Evolutionary conservation across 2,329 filamentous ascomycete species (phyloP), one percentile per base, ranked within the genome.

Genomic region (Fonsecaea multimorphosa): DNA sequence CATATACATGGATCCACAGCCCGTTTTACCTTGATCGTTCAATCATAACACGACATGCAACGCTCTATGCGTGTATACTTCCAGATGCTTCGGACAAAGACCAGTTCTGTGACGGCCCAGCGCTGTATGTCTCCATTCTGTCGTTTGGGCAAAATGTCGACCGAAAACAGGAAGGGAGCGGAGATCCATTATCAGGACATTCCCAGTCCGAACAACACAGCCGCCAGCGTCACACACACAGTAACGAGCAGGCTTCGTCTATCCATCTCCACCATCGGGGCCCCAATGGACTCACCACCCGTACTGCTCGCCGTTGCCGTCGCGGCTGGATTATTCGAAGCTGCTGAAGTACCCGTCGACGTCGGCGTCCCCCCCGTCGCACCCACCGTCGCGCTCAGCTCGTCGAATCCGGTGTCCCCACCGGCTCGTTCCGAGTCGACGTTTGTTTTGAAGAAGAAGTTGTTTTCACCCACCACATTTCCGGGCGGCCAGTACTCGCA

Each of bases 401-500:
- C 63, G 19, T 68, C 62, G 58, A 68, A 72, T 1, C 69, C 67
- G 24, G 27, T 52, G 12, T 61, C 58, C 6, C 68, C 69, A 11
- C 57, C 36, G 22, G 59, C 58, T 8, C 70, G 60, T 64, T 71
- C 59, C 34, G 56, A 57, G 46, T 63, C 52, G 32, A 75, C 73
- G 49, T 75, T 70, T 44, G 64, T 3, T 40, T 60, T 62, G 63
- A 71, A 75, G 36, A 64, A 72, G 34, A 36, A 34, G 32, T 72
- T 70, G 60, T 69, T 51, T 32, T 66, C 53, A 7, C 68, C 67
- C 14, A 78, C 71, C 2, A 91, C 79, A 72, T 92, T 91, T 0
- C 89, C 89, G 1, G 81, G 75, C 1, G 89, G 89, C 79, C 81
- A 88, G 76, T 91, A 91, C 77, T 91, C 88, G 16, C 89, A 92